These are phyloP conservation scores for Polytrichum formosum DNA, from an alignment of 225 moss, liverwort and hornwort species.

Conservation along the genomic window DNA sequence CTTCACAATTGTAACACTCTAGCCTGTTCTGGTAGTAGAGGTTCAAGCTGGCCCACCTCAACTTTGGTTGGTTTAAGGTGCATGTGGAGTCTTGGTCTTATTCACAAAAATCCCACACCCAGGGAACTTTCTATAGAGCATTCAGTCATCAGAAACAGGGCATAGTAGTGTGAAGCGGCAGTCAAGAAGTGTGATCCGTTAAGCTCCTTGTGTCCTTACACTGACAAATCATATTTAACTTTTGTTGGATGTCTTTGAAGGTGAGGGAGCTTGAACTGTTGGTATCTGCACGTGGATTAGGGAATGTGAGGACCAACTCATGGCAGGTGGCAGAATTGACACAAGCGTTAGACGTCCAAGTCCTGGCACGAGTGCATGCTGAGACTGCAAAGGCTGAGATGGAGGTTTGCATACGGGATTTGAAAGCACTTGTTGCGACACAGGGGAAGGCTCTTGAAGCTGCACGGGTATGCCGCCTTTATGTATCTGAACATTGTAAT, in stretches of 20 bases:
- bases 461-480: conserved; percentile 17
- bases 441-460: conserved; percentile 23
- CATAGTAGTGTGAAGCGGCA: not conserved
- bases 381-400: conserved; percentile 25
- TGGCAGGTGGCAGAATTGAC: conserved; percentile 23
- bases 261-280: conserved; percentile 27
- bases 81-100: too few relatives aligned
- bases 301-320: conserved; percentile 12
- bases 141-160: not conserved
- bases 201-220: too few relatives aligned
- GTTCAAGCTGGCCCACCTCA: too few relatives aligned
- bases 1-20: too few relatives aligned
- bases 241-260: conserved; percentile 22
- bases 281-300: conserved; percentile 12
- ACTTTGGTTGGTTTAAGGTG: too few relatives aligned
- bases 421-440: conserved; percentile 28
- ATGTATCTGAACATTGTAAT: too few relatives aligned
- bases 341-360: conserved; percentile 22
- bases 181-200: too few relatives aligned
- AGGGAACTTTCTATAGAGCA: not conserved
- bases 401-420: conserved; percentile 27
- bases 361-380: conserved; percentile 20
- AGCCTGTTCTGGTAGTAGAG: too few relatives aligned
- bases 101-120: not conserved
- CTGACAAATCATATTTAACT: not conserved